Evolutionary conservation across 805 yeast genomes (phyloP), one percentile per base, ranked within the genome.

Genomic region (Priceomyces melissophilus): DNA sequence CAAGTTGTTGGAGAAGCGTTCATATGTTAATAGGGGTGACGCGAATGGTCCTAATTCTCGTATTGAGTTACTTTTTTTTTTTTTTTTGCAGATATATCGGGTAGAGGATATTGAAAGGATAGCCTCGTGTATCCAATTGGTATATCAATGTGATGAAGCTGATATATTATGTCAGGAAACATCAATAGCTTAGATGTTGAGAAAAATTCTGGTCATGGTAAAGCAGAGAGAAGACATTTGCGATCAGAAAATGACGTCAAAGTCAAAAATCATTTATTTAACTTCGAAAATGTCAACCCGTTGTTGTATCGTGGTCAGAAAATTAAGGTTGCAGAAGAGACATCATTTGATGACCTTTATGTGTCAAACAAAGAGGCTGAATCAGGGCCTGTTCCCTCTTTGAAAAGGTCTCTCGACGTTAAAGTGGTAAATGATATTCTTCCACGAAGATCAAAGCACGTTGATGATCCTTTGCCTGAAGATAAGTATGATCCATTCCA

Each of bases 381-480:
- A 9, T 30, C 47, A 4, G 50, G 47, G 3, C 41, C 42, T 4
- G 13, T 41, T 1, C 25, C 30, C 5, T 25, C 27, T 15, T 41
- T 43, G 6, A 13, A 30, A 14, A 50, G 43, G 28, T 32, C 49
- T 8, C 41, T 44, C 15, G 41, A 45, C 25, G 27, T 46, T 10
- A 15, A 35, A 23, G 28, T 39, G 6, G 34, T 41, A 2, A 37
- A 47, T 12, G 40, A 40, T 4, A 20, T 47, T 2, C 39, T 50
- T 11, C 61, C 63, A 16, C 44, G 65, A 27, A 46, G 53, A 26
- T 43, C 56, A 14, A 52, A 55, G 16, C 43, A 33, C 28, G 30
- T 41, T 2, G 49, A 31, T 4, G 74, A 68, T 42, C 78, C 80
- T 3, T 60, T 85, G 36, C 50, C 58, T 1, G 84, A 79, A 54